Percentiles rank a stretch among this genome's conserved stretches.
These are phyloP conservation scores for Hordeum pubiflorum DNA, from an alignment of 202 grass and related monocot genomes.

Conservation along the genomic window DNA sequence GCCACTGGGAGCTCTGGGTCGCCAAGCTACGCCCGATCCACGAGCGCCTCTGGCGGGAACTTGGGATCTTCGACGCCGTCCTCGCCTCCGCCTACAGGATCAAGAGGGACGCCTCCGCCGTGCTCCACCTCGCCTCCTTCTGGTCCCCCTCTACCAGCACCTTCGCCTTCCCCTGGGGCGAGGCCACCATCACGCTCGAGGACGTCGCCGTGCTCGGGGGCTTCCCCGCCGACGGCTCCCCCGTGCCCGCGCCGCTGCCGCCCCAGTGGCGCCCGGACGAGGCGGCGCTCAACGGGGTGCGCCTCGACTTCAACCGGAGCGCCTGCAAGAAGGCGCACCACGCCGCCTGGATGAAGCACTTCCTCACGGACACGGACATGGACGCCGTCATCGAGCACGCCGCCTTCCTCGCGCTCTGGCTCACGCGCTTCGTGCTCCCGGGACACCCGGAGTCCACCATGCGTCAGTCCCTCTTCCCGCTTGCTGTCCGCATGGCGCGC, in stretches of 20 bases:
- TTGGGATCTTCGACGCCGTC: constrained; percentile 65
- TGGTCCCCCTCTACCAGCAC: constrained; percentile 60
- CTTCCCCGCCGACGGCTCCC: constrained; percentile 39
- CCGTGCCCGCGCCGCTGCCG: constrained; percentile 34
- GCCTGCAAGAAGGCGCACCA: constrained; percentile 89
- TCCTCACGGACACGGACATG: constrained; percentile 27
- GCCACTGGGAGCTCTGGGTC: constrained; percentile 74
- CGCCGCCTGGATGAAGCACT: constrained; percentile 81
- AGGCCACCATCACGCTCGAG: constrained; percentile 71
- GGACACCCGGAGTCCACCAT: constrained; percentile 78
- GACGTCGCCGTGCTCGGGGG: constrained; percentile 55
- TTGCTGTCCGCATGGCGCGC: constrained; percentile 58
- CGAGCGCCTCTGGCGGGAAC: constrained; percentile 41
- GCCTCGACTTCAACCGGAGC: constrained; percentile 68
- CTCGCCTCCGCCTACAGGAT: constrained; percentile 55
- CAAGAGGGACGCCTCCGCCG: constrained; percentile 37
- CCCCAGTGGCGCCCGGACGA: constrained; percentile 51
- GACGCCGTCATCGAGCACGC: constrained; percentile 53
- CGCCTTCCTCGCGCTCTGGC: constrained; percentile 85
- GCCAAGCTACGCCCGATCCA: constrained; percentile 61
- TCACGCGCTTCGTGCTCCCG: constrained; percentile 71
- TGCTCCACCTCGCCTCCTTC: constrained; percentile 54
- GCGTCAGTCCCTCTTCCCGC: constrained; percentile 61
- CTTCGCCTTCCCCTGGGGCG: constrained; percentile 84
- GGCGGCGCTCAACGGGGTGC: constrained; percentile 47